Evolutionary conservation across 129 eudicot species (phyloP), one percentile per base, ranked within the genome.

Genomic region (Gnaphalium uliginosum): DNA sequence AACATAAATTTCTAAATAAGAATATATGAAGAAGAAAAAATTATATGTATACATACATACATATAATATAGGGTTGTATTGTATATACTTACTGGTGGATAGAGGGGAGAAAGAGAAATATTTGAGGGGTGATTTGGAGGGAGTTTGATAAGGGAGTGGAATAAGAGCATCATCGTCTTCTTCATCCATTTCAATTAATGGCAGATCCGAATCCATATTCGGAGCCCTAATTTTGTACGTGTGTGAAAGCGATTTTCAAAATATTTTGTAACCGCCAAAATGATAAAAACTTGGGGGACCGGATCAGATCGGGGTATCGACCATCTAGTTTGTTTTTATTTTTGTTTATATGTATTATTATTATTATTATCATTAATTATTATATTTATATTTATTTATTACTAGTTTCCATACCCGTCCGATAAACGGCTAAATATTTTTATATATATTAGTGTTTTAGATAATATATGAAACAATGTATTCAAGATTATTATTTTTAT

Each of bases 161-260:
- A 87, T 70, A 4, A 86, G 81, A 21, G 81, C 77, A 70, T 84
- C 81, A 57, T 85, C 89, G 43, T 88, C 91, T 77, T 78, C 82
- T 73, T 68, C 76, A 51, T 83, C 32, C 65, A 85, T 77, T 66
- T 83, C 82, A 15, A 88, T 86, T 65, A 83, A 79, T 32, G 84
- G 81, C 33, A 79, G 77, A 78, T 84, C 88, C 19, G 84, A 48
- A 8, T 87, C 86, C 91, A 87, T 87, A 25, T 37, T 67, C 46
- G 57, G 56, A 71, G 78, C 76, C 81, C 87, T 50, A 75, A 75
- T 71, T 83, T 84, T 17, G 63, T 82, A 29, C 85, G 48, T 1
- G 37, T 48, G 27, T 59, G 64, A 65, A 68, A 51, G 39, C 19
- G 32, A 5, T 78, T 70, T 78, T 78, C 57, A 35, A 79, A 79